These are phyloP conservation scores for Scleromitrula shiraiana DNA, from an alignment of 2,329 filamentous ascomycete genomes.

Conservation along the genomic window DNA sequence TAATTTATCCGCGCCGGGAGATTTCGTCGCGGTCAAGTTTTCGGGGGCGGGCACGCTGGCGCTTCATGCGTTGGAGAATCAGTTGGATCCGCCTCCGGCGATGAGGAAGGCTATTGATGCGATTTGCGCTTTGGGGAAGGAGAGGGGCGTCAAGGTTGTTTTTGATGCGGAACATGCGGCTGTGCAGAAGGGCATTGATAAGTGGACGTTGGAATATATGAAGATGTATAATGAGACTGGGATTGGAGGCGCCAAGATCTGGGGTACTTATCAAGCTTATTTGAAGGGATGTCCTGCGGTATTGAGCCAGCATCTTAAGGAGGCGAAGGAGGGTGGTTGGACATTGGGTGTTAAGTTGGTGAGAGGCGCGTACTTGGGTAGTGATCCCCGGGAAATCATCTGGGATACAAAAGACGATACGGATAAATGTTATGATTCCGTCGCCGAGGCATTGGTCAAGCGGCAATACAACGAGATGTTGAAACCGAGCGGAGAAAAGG, in stretches of 20 bases:
- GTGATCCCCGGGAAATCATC: slow-evolving; percentile 62
- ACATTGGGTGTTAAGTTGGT: slow-evolving; percentile 68
- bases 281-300: slow-evolving; percentile 53
- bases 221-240: slow-evolving; percentile 61
- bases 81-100: slow-evolving; percentile 52
- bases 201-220: slow-evolving; percentile 72
- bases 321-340: slow-evolving; percentile 52
- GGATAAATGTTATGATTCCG: slow-evolving; percentile 63
- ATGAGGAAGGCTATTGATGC: slow-evolving; percentile 64
- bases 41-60: slow-evolving; percentile 73
- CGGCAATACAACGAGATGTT: slow-evolving; percentile 52
- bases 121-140: slow-evolving; percentile 64
- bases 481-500: slow-evolving; percentile 32
- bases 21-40: slow-evolving; percentile 57
- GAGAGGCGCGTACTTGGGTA: slow-evolving; percentile 64
- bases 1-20: slow-evolving; percentile 39
- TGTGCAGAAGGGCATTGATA: slow-evolving; percentile 71
- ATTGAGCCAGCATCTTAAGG: slow-evolving; percentile 50
- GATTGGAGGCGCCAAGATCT: slow-evolving; percentile 58
- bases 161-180: slow-evolving; percentile 81
- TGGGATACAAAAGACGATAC: slow-evolving; percentile 66
- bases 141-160: slow-evolving; percentile 63
- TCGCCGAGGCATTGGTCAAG: slow-evolving; percentile 59
- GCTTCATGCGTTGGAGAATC: slow-evolving; percentile 55
- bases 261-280: slow-evolving; percentile 74